These are phyloP conservation scores for Pyrenopolyporus hunteri DNA, from an alignment of 495 filamentous ascomycete genomes.

Conservation along the genomic window DNA sequence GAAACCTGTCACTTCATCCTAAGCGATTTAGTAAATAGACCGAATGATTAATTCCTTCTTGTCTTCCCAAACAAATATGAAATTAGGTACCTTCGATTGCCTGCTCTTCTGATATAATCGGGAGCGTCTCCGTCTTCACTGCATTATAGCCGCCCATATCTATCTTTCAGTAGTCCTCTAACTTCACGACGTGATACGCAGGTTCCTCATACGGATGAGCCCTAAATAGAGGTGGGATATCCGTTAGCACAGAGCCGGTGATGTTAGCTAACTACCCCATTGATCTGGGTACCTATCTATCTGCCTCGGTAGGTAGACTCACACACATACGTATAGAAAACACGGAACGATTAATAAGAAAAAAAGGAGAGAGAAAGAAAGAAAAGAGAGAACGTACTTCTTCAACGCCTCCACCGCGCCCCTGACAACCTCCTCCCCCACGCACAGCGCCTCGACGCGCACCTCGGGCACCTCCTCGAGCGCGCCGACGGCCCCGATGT, in stretches of 20 bases:
- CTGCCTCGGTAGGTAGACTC: too few species aligned
- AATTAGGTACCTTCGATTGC: too few species aligned
- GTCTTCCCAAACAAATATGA: too few species aligned
- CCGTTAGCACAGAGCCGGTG: neutral
- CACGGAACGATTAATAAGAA: neutral
- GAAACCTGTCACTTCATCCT: too few species aligned
- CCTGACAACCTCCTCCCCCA: slow-evolving; percentile 49
- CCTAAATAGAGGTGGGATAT: slow-evolving; percentile 36
- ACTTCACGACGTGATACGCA: slow-evolving; percentile 72
- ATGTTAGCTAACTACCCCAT: neutral
- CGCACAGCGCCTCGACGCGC: slow-evolving; percentile 60
- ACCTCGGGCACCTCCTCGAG: slow-evolving; percentile 59
- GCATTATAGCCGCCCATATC: too few species aligned
- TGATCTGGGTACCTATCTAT: too few species aligned
- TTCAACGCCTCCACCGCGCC: slow-evolving; percentile 65
- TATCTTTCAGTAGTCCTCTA: slow-evolving; percentile 65
- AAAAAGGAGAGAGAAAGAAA: neutral
- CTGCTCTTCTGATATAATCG: too few species aligned
- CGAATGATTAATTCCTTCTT: too few species aligned
- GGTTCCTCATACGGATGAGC: slow-evolving; percentile 75
- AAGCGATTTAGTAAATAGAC: too few species aligned
- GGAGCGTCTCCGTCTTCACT: too few species aligned
- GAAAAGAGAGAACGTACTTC: slow-evolving; percentile 50
- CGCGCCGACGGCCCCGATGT: slow-evolving; percentile 59
- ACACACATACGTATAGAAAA: too few species aligned